Percentiles rank a stretch among this genome's conserved stretches.
Conservation (phyloP, 2,329 filamentous ascomycete genomes). For the Fusarium citri region DNA sequence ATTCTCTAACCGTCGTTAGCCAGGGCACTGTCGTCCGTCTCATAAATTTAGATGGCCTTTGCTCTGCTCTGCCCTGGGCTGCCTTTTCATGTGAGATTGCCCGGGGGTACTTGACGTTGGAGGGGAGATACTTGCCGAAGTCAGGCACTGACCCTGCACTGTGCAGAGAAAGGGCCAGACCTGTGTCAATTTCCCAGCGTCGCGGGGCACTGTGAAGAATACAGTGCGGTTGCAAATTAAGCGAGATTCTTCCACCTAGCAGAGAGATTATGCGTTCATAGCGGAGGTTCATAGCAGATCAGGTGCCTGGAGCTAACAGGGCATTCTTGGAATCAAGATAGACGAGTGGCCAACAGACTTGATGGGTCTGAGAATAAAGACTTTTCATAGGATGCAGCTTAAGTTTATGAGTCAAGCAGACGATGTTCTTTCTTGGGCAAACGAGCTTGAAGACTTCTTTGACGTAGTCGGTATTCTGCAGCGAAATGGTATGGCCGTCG, state of each 20-base stretch:
- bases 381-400: neutral
- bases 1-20: slow-evolving; percentile 13
- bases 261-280: slow-evolving; percentile 19
- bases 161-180: neutral
- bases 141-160: slow-evolving; percentile 14
- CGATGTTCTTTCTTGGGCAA: neutral
- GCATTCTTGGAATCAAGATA: slow-evolving; percentile 13
- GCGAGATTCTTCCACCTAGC: slow-evolving; percentile 29
- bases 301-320: slow-evolving; percentile 3
- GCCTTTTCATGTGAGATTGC: slow-evolving; percentile 26
- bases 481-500: slow-evolving; percentile 8
- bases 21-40: slow-evolving; percentile 13
- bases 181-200: slow-evolving; percentile 32
- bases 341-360: neutral
- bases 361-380: neutral
- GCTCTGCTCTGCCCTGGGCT: neutral
- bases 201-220: slow-evolving; percentile 31
- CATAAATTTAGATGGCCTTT: slow-evolving; percentile 11
- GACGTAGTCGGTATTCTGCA: neutral
- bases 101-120: slow-evolving; percentile 3
- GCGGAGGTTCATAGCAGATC: slow-evolving; percentile 6
- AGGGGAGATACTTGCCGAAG: slow-evolving; percentile 14
- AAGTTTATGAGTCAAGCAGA: neutral
- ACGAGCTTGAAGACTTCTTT: neutral
- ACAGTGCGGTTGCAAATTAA: slow-evolving; percentile 30